phyloP scores from a whole-genome alignment of 352 stramenopile genomes.

The Pythium monospermum region DNA sequence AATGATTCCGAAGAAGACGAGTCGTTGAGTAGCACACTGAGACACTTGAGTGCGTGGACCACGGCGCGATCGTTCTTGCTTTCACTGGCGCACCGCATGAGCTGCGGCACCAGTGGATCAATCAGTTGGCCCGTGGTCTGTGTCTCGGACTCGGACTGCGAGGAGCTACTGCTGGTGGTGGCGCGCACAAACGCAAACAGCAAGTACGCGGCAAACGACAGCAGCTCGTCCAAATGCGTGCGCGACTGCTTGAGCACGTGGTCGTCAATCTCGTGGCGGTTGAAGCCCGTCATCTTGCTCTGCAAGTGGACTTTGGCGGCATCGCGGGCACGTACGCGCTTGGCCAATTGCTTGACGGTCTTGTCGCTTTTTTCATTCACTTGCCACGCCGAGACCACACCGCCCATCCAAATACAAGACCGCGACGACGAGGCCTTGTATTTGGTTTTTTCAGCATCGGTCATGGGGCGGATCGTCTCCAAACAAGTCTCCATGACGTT shows the following conservation, averaged over 20 bases:
- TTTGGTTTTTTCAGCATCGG: conserved; percentile 60
- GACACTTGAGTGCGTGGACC: conserved; percentile 91
- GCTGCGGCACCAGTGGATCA: conserved; percentile 89
- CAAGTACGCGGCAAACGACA: conserved; percentile 81
- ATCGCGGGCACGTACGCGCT: conserved; percentile 47
- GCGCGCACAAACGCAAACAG: conserved; percentile 63
- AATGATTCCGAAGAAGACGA: conserved; percentile 41
- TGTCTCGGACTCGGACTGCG: conserved; percentile 4
- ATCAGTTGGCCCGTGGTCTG: conserved; percentile 53
- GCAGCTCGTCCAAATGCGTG: conserved; percentile 72
- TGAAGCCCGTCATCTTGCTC: conserved; percentile 72
- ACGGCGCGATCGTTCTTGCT: conserved; percentile 91
- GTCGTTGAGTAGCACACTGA: conserved; percentile 85
- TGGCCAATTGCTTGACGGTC: conserved; percentile 53
- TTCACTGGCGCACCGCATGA: conserved; percentile 89
- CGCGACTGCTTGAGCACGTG: conserved; percentile 38
- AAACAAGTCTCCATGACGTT: conserved; percentile 79
- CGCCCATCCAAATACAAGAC: conserved; percentile 28
- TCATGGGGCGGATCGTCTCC: conserved; percentile 58
- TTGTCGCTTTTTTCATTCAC: conserved; percentile 75
- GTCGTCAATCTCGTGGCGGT: conserved; percentile 62
- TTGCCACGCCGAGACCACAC: conserved; percentile 47
- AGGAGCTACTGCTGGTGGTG: conserved; percentile 8
- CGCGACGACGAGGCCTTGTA: conserved; percentile 27
- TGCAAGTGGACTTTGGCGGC: conserved; percentile 56